Percentiles rank a stretch among this genome's conserved stretches.
Evolutionary conservation across 495 filamentous ascomycete species (phyloP).

Genomic region (Friedmanniomyces endolithicus): DNA sequence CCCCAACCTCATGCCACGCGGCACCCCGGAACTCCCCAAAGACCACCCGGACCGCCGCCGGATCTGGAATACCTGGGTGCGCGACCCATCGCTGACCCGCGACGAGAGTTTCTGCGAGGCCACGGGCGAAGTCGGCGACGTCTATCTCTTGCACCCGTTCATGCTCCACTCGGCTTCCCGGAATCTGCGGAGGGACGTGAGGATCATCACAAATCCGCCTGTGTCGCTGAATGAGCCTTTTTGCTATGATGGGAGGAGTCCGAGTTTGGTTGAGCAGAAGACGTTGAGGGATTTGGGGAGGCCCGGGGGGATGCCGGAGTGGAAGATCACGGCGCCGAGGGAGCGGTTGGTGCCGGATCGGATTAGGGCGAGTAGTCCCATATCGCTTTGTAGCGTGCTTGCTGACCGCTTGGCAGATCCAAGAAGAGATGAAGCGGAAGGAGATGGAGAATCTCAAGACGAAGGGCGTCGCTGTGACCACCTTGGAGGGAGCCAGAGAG

Average conservation of each 20-base stretch:
- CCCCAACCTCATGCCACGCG: conserved; percentile 2
- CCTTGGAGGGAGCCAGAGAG: background rate
- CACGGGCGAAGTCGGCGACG: conserved; percentile 9
- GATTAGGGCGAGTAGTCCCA: background rate
- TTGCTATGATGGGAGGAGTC: conserved; percentile 5
- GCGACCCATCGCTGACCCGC: background rate
- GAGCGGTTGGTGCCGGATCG: conserved; percentile 2
- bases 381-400: background rate
- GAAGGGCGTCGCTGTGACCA: background rate
- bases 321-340: conserved; percentile 7
- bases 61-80: background rate
- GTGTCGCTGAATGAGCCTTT: conserved; percentile 15
- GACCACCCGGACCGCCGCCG: conserved; percentile 1
- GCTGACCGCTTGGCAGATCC: background rate
- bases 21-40: conserved; percentile 3
- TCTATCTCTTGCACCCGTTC: conserved; percentile 11
- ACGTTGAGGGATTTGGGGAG: conserved; percentile 5
- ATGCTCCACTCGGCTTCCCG: conserved; percentile 12
- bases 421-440: conserved; percentile 7
- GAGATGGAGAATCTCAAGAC: conserved; percentile 10
- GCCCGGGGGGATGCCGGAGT: conserved; percentile 7
- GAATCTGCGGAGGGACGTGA: conserved; percentile 5
- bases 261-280: conserved; percentile 8
- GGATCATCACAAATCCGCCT: conserved; percentile 13
- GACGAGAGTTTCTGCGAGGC: conserved; percentile 11